Evolutionary conservation across 148 eudicot genomes (phyloP).

Genomic region (Nepenthes mirabilis): DNA sequence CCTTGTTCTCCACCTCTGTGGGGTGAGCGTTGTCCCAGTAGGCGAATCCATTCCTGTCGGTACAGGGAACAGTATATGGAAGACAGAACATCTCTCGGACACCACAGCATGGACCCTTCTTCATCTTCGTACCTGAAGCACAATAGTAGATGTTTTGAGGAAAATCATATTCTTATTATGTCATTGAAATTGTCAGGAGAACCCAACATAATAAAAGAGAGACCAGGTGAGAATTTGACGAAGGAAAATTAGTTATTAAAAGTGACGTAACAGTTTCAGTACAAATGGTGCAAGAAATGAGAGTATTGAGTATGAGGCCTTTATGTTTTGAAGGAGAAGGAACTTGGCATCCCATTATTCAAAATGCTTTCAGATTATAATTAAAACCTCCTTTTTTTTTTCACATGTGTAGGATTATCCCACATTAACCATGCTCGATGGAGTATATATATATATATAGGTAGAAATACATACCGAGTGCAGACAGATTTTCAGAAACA

Average conservation of each 20-base stretch:
- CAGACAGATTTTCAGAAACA: constrained; percentile 6
- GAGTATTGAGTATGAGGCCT: too few species aligned
- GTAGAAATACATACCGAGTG: constrained; percentile 5
- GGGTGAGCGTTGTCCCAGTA: constrained; percentile 15
- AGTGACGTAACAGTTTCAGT: too few species aligned
- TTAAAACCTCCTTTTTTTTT: too few species aligned
- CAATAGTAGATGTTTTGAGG: not conserved
- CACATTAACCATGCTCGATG: not conserved
- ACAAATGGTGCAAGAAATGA: too few species aligned
- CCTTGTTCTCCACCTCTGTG: constrained; percentile 12
- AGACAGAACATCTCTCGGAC: not conserved
- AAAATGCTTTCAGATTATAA: too few species aligned
- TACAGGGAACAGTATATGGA: constrained; percentile 2
- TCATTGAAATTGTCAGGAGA: not conserved
- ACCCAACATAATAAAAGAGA: not conserved
- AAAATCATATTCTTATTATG: too few species aligned
- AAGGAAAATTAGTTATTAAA: too few species aligned
- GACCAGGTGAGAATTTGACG: too few species aligned
- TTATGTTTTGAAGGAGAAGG: too few species aligned
- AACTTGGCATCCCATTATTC: too few species aligned
- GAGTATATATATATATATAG: not conserved
- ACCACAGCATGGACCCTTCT: not conserved
- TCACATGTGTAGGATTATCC: too few species aligned
- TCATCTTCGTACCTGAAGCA: not conserved
- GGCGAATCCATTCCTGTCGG: constrained; percentile 2